A percentile compares a stretch with the other conserved stretches of the same genome.
phyloP scores from a whole-genome alignment of 192 early-diverging fungal species.

The Umbelopsis isabellina region DNA sequence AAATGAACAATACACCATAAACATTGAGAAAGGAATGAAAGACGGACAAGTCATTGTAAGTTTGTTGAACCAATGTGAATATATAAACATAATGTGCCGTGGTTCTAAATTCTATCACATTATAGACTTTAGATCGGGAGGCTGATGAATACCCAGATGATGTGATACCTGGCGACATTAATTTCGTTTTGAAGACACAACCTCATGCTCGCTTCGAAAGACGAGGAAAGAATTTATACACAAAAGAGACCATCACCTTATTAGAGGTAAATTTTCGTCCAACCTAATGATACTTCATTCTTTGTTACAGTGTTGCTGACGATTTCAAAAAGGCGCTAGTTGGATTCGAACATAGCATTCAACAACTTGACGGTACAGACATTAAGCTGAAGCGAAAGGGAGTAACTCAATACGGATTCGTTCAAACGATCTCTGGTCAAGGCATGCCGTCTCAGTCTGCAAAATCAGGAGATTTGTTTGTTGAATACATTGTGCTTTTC shows the following conservation, averaged over 20 bases:
- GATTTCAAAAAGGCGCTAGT: slow-evolving; percentile 61
- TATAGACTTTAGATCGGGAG: slow-evolving; percentile 79
- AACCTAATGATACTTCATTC: neutral
- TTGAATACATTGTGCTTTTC: slow-evolving; percentile 87
- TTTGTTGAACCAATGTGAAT: neutral
- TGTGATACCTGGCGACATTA: slow-evolving; percentile 80
- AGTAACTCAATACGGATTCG: slow-evolving; percentile 70
- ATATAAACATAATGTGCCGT: no score
- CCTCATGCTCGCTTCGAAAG: slow-evolving; percentile 78
- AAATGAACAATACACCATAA: slow-evolving; percentile 76
- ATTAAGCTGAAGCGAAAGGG: slow-evolving; percentile 59
- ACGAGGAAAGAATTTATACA: slow-evolving; percentile 75
- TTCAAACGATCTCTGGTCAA: slow-evolving; percentile 77
- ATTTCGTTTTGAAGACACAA: slow-evolving; percentile 73
- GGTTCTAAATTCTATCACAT: neutral
- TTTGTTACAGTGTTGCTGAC: neutral
- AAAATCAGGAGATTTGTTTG: slow-evolving; percentile 78
- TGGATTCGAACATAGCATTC: slow-evolving; percentile 77
- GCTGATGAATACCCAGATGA: slow-evolving; percentile 89
- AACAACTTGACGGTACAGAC: slow-evolving; percentile 79
- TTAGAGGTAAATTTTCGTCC: slow-evolving; percentile 44
- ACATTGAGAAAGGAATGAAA: slow-evolving; percentile 82
- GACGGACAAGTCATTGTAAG: slow-evolving; percentile 67
- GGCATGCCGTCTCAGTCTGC: slow-evolving; percentile 84
- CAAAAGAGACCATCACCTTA: slow-evolving; percentile 77